Percentiles rank a stretch among this genome's conserved stretches.
Evolutionary conservation across 805 yeast genomes (phyloP).

Genomic region (Metschnikowia borealis): DNA sequence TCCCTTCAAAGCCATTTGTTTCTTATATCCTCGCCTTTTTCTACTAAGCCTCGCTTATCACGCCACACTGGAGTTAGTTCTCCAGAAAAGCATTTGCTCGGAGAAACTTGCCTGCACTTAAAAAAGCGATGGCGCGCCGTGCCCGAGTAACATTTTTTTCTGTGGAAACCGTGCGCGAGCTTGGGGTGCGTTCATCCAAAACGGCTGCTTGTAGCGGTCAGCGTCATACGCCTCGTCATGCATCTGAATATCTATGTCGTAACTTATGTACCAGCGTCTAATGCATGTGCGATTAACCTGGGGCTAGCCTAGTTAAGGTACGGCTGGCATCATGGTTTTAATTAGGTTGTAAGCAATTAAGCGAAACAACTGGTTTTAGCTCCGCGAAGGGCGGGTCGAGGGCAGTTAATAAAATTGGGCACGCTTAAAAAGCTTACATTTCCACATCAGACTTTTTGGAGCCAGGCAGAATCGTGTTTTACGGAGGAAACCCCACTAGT

Average conservation of each 20-base stretch:
- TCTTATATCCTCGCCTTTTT: neutral
- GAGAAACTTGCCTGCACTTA: neutral
- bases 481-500: no score
- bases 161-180: neutral
- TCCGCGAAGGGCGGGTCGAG: neutral
- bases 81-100: neutral
- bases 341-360: neutral
- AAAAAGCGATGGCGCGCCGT: neutral
- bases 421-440: neutral
- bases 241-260: neutral
- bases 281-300: neutral
- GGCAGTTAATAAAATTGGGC: neutral
- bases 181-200: neutral
- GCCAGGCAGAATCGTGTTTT: no score
- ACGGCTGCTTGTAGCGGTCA: neutral
- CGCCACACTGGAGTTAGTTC: neutral
- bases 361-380: no score
- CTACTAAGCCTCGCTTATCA: neutral
- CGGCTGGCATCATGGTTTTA: neutral
- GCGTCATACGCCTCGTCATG: neutral
- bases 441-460: no score
- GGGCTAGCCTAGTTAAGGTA: neutral
- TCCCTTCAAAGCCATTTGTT: neutral
- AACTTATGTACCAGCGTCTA: neutral
- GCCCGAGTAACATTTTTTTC: neutral